Evolutionary conservation across 1,284 basidiomycete genomes (phyloP).

Genomic region (Schizophyllum commune): DNA sequence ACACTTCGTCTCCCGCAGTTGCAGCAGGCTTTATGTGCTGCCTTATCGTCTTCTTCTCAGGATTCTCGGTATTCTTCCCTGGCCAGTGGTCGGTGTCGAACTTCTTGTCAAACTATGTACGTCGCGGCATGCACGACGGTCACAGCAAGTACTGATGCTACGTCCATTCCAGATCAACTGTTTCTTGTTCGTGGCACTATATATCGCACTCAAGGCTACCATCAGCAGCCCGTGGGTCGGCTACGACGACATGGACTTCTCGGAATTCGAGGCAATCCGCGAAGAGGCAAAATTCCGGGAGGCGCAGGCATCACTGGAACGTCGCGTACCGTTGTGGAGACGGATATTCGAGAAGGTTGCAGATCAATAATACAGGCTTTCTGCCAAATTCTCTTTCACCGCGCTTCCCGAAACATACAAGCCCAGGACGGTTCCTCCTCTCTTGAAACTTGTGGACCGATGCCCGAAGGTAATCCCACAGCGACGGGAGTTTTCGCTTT

Average conservation of each 20-base stretch:
- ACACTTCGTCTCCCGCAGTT: not conserved
- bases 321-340: not conserved
- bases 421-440: too few relatives aligned
- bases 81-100: conserved; percentile 20
- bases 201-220: conserved; percentile 20
- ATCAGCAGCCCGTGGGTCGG: not conserved
- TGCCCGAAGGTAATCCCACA: too few relatives aligned
- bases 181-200: conserved; percentile 35
- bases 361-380: not conserved
- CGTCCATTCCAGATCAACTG: conserved; percentile 24
- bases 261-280: not conserved
- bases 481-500: too few relatives aligned
- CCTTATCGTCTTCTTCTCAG: conserved; percentile 13
- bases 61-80: conserved; percentile 34
- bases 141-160: not conserved
- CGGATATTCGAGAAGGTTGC: not conserved
- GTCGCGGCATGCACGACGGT: not conserved
- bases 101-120: conserved; percentile 31
- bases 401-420: too few relatives aligned
- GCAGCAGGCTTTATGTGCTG: not conserved
- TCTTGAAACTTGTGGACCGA: too few relatives aligned
- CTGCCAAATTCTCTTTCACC: too few relatives aligned
- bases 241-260: not conserved
- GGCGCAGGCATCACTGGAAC: not conserved
- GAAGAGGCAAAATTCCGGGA: not conserved